phyloP scores from a whole-genome alignment of 768 basidiomycete genomes.

The Hemileccinum impolitum region DNA sequence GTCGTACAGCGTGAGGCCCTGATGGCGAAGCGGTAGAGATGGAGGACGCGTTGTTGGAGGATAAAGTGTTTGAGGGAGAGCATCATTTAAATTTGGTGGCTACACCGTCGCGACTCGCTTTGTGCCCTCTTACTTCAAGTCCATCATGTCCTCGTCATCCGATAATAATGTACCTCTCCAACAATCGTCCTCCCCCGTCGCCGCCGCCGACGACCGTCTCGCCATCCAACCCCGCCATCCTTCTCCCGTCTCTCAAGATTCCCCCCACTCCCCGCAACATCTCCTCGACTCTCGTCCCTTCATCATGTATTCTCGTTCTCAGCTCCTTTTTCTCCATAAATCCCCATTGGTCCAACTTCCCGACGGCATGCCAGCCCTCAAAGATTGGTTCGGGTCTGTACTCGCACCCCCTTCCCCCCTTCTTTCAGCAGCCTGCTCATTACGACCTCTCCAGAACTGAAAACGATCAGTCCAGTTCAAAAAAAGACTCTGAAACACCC shows the following conservation, averaged over 20 bases:
- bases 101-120: conserved; percentile 11
- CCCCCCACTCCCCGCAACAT: conserved; percentile 16
- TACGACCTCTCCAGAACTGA: conserved; percentile 39
- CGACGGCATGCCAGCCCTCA: conserved; percentile 73
- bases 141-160: conserved; percentile 34
- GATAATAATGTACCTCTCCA: conserved; percentile 21
- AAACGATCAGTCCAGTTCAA: conserved; percentile 38
- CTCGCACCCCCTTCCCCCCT: conserved; percentile 10
- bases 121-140: conserved; percentile 16
- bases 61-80: conserved; percentile 73
- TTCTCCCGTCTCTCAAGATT: conserved; percentile 12
- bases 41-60: conserved; percentile 56
- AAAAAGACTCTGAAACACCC: conserved; percentile 63
- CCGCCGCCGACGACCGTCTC: conserved; percentile 30
- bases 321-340: conserved; percentile 63
- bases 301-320: conserved; percentile 64
- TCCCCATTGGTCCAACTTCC: conserved; percentile 77
- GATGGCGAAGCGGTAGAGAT: conserved; percentile 64
- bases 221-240: conserved; percentile 21
- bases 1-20: conserved; percentile 62
- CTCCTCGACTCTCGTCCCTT: conserved; percentile 38
- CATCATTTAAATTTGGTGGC: conserved; percentile 18
- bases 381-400: conserved; percentile 86
- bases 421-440: conserved; percentile 18
- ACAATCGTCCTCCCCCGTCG: conserved; percentile 21